These are phyloP conservation scores for Escallonia herrerae DNA, from an alignment of 129 eudicot species.

Conservation along the genomic window DNA sequence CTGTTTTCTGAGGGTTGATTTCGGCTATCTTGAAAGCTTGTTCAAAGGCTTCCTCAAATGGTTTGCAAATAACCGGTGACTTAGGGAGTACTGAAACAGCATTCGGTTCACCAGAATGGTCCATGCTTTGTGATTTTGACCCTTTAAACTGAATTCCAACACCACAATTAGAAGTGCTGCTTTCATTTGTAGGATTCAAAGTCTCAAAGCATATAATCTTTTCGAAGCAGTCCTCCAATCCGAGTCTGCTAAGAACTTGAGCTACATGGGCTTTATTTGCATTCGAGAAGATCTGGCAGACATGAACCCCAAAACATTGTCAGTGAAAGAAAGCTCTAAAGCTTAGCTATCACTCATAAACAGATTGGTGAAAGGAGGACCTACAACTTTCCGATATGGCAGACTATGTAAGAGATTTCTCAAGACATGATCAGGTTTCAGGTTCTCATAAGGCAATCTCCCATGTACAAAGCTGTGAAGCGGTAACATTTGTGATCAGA, in stretches of 20 bases:
- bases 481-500: background rate
- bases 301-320: slow-evolving; percentile 2
- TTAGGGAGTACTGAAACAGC: slow-evolving; percentile 27
- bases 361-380: slow-evolving; percentile 5
- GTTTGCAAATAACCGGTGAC: slow-evolving; percentile 74
- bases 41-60: slow-evolving; percentile 57
- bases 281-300: slow-evolving; percentile 73
- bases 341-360: background rate
- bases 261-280: slow-evolving; percentile 90
- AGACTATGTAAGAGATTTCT: slow-evolving; percentile 69
- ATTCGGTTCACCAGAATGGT: slow-evolving; percentile 9
- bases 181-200: slow-evolving; percentile 40
- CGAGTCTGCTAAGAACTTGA: slow-evolving; percentile 58
- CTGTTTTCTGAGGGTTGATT: slow-evolving; percentile 67
- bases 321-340: background rate
- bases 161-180: slow-evolving; percentile 11
- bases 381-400: slow-evolving; percentile 73
- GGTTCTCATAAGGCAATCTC: slow-evolving; percentile 65
- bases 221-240: slow-evolving; percentile 86
- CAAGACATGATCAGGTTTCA: slow-evolving; percentile 72
- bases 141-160: slow-evolving; percentile 10
- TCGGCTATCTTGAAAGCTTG: slow-evolving; percentile 57
- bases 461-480: slow-evolving; percentile 69
- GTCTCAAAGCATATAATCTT: slow-evolving; percentile 73
- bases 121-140: slow-evolving; percentile 1